Percentiles rank a stretch among this genome's conserved stretches.
phyloP scores from a whole-genome alignment of 2,329 filamentous ascomycete species.

The Rutstroemia sp. region DNA sequence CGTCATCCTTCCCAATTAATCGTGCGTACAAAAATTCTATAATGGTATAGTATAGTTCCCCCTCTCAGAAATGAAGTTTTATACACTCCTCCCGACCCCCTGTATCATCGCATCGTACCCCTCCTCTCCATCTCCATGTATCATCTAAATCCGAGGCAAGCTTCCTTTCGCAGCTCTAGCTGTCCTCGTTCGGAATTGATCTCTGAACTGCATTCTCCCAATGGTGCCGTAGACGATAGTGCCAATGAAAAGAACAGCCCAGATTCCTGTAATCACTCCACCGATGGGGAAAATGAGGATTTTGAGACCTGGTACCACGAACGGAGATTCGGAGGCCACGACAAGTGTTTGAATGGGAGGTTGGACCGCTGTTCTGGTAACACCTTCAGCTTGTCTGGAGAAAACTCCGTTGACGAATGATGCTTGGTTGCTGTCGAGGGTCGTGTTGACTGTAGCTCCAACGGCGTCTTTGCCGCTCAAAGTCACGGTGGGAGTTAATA shows the following conservation, averaged over 20 bases:
- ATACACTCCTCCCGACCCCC: background rate
- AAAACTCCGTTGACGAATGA: conserved; percentile 67
- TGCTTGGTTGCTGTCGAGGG: conserved; percentile 62
- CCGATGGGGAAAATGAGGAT: conserved; percentile 65
- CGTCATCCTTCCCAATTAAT: background rate
- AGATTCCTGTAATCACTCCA: conserved; percentile 56
- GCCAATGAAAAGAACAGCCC: conserved; percentile 48
- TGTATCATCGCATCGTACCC: background rate
- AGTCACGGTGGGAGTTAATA: conserved; percentile 62
- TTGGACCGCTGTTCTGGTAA: conserved; percentile 23
- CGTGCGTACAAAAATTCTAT: background rate
- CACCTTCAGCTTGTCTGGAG: conserved; percentile 34
- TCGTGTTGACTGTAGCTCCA: conserved; percentile 50
- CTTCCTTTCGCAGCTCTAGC: conserved; percentile 35
- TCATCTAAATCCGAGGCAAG: conserved; percentile 21
- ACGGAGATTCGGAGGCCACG: conserved; percentile 39
- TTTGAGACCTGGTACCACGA: conserved; percentile 60
- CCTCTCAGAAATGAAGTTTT: background rate
- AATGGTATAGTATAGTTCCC: conserved; percentile 1
- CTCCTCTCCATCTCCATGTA: background rate
- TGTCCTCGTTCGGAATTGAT: conserved; percentile 50
- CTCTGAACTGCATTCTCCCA: conserved; percentile 57
- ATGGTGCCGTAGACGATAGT: conserved; percentile 59
- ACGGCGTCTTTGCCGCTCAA: conserved; percentile 49
- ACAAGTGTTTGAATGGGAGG: conserved; percentile 28